A percentile compares a stretch with the other conserved stretches of the same genome.
These are phyloP conservation scores for Bipolaris bicolor DNA, from an alignment of 2,329 filamentous ascomycete genomes.

Conservation along the genomic window DNA sequence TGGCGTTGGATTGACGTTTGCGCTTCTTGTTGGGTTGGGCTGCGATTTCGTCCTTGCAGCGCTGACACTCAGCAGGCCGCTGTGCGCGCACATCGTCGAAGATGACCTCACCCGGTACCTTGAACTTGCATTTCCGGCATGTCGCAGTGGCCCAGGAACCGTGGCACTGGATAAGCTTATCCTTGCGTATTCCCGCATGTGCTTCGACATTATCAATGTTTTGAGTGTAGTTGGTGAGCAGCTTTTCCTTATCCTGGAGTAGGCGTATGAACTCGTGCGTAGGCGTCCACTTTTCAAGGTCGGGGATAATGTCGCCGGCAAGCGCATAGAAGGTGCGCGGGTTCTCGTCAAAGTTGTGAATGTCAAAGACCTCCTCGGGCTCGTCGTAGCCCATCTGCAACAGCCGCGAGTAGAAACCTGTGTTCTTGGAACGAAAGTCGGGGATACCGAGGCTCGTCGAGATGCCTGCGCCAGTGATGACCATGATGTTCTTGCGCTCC, in stretches of 20 bases:
- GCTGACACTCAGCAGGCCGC: slow-evolving; percentile 76
- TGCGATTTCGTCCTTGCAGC: slow-evolving; percentile 66
- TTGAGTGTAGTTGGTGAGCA: slow-evolving; percentile 96
- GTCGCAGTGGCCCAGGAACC: slow-evolving; percentile 93
- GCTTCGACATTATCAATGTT: slow-evolving; percentile 97
- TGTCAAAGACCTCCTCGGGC: slow-evolving; percentile 95
- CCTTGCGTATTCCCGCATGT: slow-evolving; percentile 78
- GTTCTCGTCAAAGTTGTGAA: slow-evolving; percentile 82
- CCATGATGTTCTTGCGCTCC: slow-evolving; percentile 81
- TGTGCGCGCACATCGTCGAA: slow-evolving; percentile 79
- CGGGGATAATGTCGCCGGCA: slow-evolving; percentile 87
- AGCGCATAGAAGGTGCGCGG: slow-evolving; percentile 89
- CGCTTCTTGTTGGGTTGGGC: slow-evolving; percentile 58
- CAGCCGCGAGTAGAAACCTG: slow-evolving; percentile 86
- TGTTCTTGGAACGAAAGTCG: slow-evolving; percentile 93
- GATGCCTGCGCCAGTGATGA: slow-evolving; percentile 94
- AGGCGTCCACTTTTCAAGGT: slow-evolving; percentile 79
- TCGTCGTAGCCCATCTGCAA: slow-evolving; percentile 78
- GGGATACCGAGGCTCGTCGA: slow-evolving; percentile 96
- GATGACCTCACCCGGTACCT: slow-evolving; percentile 76
- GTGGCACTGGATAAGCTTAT: slow-evolving; percentile 93
- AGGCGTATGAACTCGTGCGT: slow-evolving; percentile 94
- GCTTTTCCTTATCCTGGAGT: slow-evolving; percentile 83
- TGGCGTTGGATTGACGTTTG: slow-evolving; percentile 58
- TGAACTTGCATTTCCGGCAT: slow-evolving; percentile 80